These are phyloP conservation scores for Neonectria sp. DNA, from an alignment of 2,329 filamentous ascomycete species.

Conservation along the genomic window DNA sequence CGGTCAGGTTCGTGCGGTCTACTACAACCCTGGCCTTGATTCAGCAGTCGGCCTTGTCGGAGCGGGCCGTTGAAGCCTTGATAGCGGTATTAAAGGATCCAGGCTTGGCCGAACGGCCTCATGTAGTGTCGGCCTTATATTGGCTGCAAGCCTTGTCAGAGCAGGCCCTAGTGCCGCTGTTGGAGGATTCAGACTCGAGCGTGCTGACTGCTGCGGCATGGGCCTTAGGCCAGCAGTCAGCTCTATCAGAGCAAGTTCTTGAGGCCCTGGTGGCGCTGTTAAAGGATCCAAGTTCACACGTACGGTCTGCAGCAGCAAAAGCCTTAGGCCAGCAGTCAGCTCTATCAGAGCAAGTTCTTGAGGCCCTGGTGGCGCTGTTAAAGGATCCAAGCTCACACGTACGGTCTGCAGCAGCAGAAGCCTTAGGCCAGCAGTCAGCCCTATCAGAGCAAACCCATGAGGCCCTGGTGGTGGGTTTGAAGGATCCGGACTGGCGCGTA, in stretches of 20 bases:
- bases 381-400: not conserved
- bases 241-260: not conserved
- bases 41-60: no score
- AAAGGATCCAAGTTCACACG: not conserved
- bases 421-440: not conserved
- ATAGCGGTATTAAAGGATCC: no score
- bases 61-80: no score
- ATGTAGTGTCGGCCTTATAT: no score
- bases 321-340: not conserved
- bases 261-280: not conserved
- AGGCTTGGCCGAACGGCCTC: no score
- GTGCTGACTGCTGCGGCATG: not conserved
- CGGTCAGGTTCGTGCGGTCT: no score
- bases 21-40: no score
- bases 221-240: not conserved
- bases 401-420: no score
- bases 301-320: not conserved
- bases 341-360: not conserved
- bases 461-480: not conserved
- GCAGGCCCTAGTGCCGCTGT: no score
- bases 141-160: no score
- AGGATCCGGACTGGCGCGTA: not conserved
- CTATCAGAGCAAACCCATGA: not conserved
- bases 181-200: not conserved
- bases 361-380: not conserved